Conservation (phyloP, 495 filamentous ascomycete species). For the Barbatosphaeria neglecta region DNA sequence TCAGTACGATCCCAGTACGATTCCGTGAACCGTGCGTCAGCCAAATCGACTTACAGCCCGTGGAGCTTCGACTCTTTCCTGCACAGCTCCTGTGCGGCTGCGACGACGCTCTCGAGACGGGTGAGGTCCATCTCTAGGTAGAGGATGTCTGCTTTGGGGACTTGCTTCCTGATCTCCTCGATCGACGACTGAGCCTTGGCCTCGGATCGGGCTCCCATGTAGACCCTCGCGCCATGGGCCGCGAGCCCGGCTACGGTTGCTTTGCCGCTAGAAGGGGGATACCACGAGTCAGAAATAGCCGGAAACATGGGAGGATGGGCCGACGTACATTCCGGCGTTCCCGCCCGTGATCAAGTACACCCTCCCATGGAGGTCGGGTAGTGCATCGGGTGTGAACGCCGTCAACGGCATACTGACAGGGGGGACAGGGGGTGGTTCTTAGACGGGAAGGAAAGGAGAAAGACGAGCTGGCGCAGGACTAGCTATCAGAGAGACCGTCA, state of each 20-base stretch:
- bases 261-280: conserved; percentile 17
- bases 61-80: neutral
- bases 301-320: neutral
- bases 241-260: conserved; percentile 26
- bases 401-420: conserved; percentile 1
- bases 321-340: conserved; percentile 26
- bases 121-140: conserved; percentile 34
- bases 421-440: neutral
- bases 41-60: conserved; percentile 4
- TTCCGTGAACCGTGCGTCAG: too few relatives aligned
- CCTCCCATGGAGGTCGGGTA: conserved; percentile 14
- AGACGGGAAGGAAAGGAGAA: too few relatives aligned
- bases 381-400: conserved; percentile 26
- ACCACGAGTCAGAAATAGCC: conserved; percentile 2
- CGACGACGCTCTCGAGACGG: conserved; percentile 15
- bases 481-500: too few relatives aligned
- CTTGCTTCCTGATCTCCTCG: conserved; percentile 18
- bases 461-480: too few relatives aligned
- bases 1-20: neutral
- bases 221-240: conserved; percentile 28
- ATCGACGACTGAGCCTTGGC: conserved; percentile 26
- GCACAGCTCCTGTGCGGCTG: neutral
- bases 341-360: conserved; percentile 18
- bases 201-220: conserved; percentile 25
- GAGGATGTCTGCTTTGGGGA: conserved; percentile 21